Percentiles rank a stretch among this genome's conserved stretches.
Evolutionary conservation across 192 early-diverging fungal species (phyloP).

Genomic region (Podila epigama): DNA sequence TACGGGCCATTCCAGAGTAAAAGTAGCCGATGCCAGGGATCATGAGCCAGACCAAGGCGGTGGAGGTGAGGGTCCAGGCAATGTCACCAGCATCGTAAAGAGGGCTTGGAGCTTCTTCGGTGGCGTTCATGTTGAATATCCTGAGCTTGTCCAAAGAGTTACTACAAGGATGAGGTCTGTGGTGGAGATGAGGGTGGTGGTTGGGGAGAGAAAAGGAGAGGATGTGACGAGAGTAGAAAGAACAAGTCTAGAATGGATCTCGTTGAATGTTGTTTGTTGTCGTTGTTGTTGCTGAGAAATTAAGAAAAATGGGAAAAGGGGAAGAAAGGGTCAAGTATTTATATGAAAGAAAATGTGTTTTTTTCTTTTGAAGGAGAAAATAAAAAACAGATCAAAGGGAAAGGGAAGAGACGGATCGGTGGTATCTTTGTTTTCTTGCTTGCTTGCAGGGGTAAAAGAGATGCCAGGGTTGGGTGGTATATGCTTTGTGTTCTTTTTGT

Average conservation of each 20-base stretch:
- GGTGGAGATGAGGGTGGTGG: not conserved
- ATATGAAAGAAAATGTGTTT: not conserved
- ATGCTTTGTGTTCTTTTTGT: no score
- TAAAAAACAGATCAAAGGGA: not conserved
- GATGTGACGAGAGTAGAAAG: not conserved
- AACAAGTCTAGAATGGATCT: not conserved
- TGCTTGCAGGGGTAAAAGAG: no score
- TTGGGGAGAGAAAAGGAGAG: not conserved
- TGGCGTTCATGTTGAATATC: slow-evolving; percentile 17
- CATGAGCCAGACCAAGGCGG: slow-evolving; percentile 94
- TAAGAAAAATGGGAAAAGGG: not conserved
- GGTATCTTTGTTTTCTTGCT: not conserved
- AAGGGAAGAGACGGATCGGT: not conserved
- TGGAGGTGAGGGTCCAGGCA: slow-evolving; percentile 71
- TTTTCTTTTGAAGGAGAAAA: not conserved
- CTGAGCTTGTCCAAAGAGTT: not conserved
- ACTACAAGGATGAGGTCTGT: not conserved
- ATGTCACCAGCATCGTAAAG: slow-evolving; percentile 59
- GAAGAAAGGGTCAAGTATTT: not conserved
- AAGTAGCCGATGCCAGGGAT: slow-evolving; percentile 94
- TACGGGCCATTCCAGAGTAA: slow-evolving; percentile 93
- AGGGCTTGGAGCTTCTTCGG: slow-evolving; percentile 6
- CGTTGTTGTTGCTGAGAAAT: no score
- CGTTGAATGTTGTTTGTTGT: not conserved
- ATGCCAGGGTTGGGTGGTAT: no score